Conservation (phyloP, 345 rosid species). For the Alliaria petiolata region DNA sequence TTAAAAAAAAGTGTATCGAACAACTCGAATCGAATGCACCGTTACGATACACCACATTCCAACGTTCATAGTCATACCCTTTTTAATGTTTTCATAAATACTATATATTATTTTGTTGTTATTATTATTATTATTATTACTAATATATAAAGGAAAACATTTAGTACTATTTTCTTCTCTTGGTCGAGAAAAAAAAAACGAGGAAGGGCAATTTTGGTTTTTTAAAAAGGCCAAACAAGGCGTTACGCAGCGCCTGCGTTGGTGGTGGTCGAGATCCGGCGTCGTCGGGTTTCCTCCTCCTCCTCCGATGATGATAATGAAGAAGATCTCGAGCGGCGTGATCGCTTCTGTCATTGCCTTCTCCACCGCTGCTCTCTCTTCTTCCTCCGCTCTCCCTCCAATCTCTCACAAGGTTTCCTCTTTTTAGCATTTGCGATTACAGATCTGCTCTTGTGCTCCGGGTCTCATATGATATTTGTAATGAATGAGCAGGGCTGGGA, state of each 20-base stretch:
- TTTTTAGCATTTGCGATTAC: not conserved
- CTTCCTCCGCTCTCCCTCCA: slow-evolving; percentile 18
- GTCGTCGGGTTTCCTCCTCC: slow-evolving; percentile 22
- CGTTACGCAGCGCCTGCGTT: not conserved
- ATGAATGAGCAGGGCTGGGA: slow-evolving; percentile 34
- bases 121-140: too few relatives aligned
- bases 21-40: slow-evolving; percentile 37
- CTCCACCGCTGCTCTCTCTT: slow-evolving; percentile 24
- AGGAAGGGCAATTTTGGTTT: not conserved
- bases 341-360: slow-evolving; percentile 28
- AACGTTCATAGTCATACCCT: not conserved
- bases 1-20: too few relatives aligned
- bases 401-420: slow-evolving; percentile 18
- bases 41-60: slow-evolving; percentile 9
- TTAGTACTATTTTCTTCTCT: not conserved
- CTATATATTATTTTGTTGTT: too few relatives aligned
- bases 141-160: not conserved
- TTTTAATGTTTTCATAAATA: not conserved
- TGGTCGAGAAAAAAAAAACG: not conserved
- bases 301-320: not conserved
- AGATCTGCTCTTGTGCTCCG: slow-evolving; percentile 3
- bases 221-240: not conserved
- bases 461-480: not conserved
- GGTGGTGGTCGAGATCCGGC: slow-evolving; percentile 35
- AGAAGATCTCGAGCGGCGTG: slow-evolving; percentile 22